These are phyloP conservation scores for Moesziomyces sp. DNA, from an alignment of 1,284 basidiomycete genomes.

Conservation along the genomic window DNA sequence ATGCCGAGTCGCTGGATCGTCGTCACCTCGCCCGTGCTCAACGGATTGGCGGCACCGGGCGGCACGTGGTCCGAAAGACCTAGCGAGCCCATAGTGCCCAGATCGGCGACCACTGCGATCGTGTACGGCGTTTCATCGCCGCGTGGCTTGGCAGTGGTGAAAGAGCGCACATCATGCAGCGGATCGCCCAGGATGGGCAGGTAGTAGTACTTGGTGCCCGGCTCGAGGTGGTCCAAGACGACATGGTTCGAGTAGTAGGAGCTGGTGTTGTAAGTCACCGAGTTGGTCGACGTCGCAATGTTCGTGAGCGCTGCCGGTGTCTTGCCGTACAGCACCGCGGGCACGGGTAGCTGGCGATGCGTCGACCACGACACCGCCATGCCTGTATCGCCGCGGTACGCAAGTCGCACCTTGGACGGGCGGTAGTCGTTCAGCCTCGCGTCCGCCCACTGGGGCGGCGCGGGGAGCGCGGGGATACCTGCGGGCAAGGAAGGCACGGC, in stretches of 20 bases:
- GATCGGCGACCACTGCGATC: conserved; percentile 61
- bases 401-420: conserved; percentile 5
- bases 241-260: conserved; percentile 38
- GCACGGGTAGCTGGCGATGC: conserved; percentile 15
- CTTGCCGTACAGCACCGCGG: conserved; percentile 28
- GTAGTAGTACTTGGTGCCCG: conserved; percentile 40
- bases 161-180: conserved; percentile 6
- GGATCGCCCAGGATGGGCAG: conserved; percentile 9
- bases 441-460: conserved; percentile 4
- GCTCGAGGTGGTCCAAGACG: conserved; percentile 18
- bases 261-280: conserved; percentile 35
- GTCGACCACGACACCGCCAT: conserved; percentile 38
- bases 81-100: conserved; percentile 65
- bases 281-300: conserved; percentile 15
- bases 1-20: conserved; percentile 12
- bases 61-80: conserved; percentile 56
- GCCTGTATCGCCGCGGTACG: conserved; percentile 11
- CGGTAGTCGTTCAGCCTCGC: conserved; percentile 6
- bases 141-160: conserved; percentile 13
- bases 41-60: conserved; percentile 49
- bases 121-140: conserved; percentile 44
- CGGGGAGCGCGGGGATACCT: not conserved
- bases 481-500: conserved; percentile 1
- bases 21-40: conserved; percentile 48
- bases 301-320: not conserved